A percentile compares a stretch with the other conserved stretches of the same genome.
These are phyloP conservation scores for Camellia granthamiana DNA, from an alignment of 148 eudicot genomes.

Conservation along the genomic window DNA sequence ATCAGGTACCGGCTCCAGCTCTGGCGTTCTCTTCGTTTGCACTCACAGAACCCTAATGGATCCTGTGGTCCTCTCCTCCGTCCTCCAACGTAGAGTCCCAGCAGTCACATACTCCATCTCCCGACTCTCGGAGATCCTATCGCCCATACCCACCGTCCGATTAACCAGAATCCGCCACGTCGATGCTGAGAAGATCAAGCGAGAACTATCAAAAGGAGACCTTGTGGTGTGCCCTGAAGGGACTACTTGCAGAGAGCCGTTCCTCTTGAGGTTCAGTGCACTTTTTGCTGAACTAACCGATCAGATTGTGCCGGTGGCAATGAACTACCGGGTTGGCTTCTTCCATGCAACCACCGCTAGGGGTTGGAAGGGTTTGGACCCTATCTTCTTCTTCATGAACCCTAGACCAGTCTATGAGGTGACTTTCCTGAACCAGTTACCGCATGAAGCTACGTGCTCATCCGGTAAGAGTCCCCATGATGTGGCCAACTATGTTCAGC, in stretches of 20 bases:
- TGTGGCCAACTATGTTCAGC: slow-evolving; percentile 42
- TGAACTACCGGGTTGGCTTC: slow-evolving; percentile 51
- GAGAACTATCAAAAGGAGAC: slow-evolving; percentile 44
- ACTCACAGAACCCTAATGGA: slow-evolving; percentile 77
- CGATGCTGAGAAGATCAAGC: slow-evolving; percentile 52
- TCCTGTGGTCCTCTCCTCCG: slow-evolving; percentile 66
- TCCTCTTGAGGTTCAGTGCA: slow-evolving; percentile 41
- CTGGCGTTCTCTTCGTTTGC: slow-evolving; percentile 73
- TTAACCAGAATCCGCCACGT: slow-evolving; percentile 56
- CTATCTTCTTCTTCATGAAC: slow-evolving; percentile 42
- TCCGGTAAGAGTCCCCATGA: slow-evolving; percentile 31
- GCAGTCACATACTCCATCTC: slow-evolving; percentile 81
- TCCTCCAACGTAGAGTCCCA: slow-evolving; percentile 52
- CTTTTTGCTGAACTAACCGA: slow-evolving; percentile 41
- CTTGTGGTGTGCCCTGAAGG: slow-evolving; percentile 78
- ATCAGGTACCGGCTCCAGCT: slow-evolving; percentile 23
- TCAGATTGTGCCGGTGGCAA: slow-evolving; percentile 46
- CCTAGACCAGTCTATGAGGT: slow-evolving; percentile 37
- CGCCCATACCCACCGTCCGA: slow-evolving; percentile 77
- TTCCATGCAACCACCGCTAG: slow-evolving; percentile 46
- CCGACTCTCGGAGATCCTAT: slow-evolving; percentile 56
- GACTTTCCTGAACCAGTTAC: slow-evolving; percentile 60
- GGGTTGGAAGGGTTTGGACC: slow-evolving; percentile 50
- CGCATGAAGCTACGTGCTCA: slow-evolving; percentile 33
- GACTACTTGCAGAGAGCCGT: slow-evolving; percentile 78